Base-by-base conservation (phyloP, 352 stramenopile genomes). In the Aphanomyces stellatus region DNA sequence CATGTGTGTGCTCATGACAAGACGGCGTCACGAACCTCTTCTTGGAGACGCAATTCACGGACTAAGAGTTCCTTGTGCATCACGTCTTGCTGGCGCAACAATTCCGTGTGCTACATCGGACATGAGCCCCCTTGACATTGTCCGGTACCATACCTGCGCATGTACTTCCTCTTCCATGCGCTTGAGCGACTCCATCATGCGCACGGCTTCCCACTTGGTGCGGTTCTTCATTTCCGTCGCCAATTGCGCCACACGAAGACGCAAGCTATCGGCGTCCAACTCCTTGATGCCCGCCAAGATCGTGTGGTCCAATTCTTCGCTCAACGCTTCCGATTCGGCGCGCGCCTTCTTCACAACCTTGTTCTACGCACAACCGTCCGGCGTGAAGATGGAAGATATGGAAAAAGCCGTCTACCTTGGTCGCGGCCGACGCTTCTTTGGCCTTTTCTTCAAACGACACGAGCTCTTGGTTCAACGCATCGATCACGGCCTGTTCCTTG, bases 161-260 rank as follows among this genome's bases (percentile, higher is more conserved):
- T 90, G 80, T 0, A 81, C 73, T 46, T 90, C 81, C 55, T 89
- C 78, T 65, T 92, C 81, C 83, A 93, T 91, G 60, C 79, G 80
- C 8, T 78, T 78, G 51, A 93, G 69, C 19, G 84, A 82, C 59
- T 93, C 84, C 25, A 90, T 57, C 40, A 93, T 62, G 43, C 82
- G 80, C 46, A 89, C 79, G 30, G 84, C 81, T 69, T 93, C 84
- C 84, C 84, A 93, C 69, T 93, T 90, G 19, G 84, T 87, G 22
- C 84, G 84, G 72, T 93, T 81, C 80, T 93, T 93, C 84, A 93
- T 93, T 72, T 93, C 84, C 3, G 82, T 91, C 57, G 82, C 78
- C 24, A 93, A 63, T 61, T 93, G 84, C 2, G 84, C 82, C 25
- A 93, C 81, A 30, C 84, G 84, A 53, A 93, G 84, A 8, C 80